Evolutionary conservation across 306 rosid species (phyloP), one percentile per base, ranked within the genome.

Genomic region (Lathyrus aphaca): DNA sequence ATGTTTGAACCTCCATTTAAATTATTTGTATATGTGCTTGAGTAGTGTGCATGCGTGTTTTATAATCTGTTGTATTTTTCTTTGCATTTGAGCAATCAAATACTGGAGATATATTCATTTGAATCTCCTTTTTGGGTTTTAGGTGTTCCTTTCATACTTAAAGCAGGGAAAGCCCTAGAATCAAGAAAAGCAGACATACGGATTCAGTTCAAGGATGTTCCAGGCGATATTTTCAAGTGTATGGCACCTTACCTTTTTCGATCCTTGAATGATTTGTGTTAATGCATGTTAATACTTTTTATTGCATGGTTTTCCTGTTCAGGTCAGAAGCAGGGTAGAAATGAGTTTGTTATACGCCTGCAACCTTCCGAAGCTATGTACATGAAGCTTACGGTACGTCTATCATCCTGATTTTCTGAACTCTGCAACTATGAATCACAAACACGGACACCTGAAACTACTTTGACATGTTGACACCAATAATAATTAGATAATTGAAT

Each of bases 141-240:
- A 94, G 99, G 99, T 69, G 99, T 94, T 43, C 97, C 99, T 32
- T 91, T 94, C 81, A 87, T 94, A 66, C 60, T 94, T 14, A 94
- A 94, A 86, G 99, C 99, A 12, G 99, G 99, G 68, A 94, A 94
- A 81, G 97, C 99, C 69, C 81, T 94, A 55, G 84, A 60, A 69
- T 80, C 99, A 35, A 83, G 95, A 57, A 94, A 94, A 86, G 97
- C 99, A 15, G 99, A 94, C 39, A 87, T 94, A 66, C 83, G 99
- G 77, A 77, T 94, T 84, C 99, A 94, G 78, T 89, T 94, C 76
- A 94, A 91, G 88, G 99, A 94, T 81, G 97, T 91, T 51, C 97
- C 99, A 18, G 99, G 99, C 75, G 99, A 94, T 81, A 91, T 94
- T 81, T 94, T 91, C 84, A 86, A 72, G 87, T 87, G 99, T 94